These are phyloP conservation scores for Xylaria polymorpha DNA, from an alignment of 2,329 filamentous ascomycete genomes.

Conservation along the genomic window DNA sequence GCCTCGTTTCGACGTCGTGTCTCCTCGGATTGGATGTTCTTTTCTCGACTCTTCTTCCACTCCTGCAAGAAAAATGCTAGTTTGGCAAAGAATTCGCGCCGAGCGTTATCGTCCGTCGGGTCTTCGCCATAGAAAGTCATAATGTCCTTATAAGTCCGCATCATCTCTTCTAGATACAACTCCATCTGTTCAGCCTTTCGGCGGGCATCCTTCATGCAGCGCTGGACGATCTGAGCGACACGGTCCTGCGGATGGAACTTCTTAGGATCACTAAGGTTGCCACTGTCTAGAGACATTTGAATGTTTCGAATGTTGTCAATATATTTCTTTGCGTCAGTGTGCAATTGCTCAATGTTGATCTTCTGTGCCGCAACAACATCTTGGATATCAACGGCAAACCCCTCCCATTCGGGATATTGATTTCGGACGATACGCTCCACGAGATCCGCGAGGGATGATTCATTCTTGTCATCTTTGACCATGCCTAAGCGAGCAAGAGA, in stretches of 20 bases:
- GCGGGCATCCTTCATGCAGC: conserved; percentile 95
- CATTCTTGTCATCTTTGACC: conserved; percentile 99
- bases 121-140: conserved; percentile 98
- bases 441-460: conserved; percentile 93
- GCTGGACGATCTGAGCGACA: conserved; percentile 89
- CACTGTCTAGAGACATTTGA: conserved; percentile 89
- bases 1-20: conserved; percentile 85
- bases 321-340: conserved; percentile 87
- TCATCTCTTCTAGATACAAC: conserved; percentile 93
- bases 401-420: conserved; percentile 96
- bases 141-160: conserved; percentile 90
- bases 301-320: conserved; percentile 95
- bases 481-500: conserved; percentile 92
- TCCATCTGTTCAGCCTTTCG: conserved; percentile 96
- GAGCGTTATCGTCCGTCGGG: conserved; percentile 87
- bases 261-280: conserved; percentile 94
- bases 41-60: conserved; percentile 96
- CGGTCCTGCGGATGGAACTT: conserved; percentile 98
- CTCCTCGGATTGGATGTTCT: conserved; percentile 88
- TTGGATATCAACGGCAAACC: conserved; percentile 84
- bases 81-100: conserved; percentile 95
- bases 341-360: conserved; percentile 93
- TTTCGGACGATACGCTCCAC: conserved; percentile 96
- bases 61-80: conserved; percentile 89
- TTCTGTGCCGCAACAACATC: conserved; percentile 85